phyloP scores from a whole-genome alignment of 2,329 filamentous ascomycete genomes.

The Chaetomium globosum region DNA sequence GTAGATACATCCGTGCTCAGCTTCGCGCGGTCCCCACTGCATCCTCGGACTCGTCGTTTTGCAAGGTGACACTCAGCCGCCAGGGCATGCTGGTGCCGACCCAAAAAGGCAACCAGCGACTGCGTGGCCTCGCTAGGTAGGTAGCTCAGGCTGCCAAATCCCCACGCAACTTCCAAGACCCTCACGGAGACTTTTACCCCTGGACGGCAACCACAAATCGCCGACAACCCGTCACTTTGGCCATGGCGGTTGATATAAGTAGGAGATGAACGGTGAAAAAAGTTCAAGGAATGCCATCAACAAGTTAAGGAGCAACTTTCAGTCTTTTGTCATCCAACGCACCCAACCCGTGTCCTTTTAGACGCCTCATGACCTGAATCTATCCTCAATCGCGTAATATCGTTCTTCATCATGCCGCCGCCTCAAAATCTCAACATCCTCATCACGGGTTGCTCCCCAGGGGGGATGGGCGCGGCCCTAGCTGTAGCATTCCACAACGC shows the following conservation, averaged over 20 bases:
- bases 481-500: constrained; percentile 44
- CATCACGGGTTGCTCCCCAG: constrained; percentile 14
- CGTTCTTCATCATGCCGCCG: background rate
- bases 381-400: background rate
- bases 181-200: background rate
- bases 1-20: too few species aligned
- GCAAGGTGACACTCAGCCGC: too few species aligned
- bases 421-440: constrained; percentile 16
- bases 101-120: background rate
- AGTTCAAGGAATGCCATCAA: background rate
- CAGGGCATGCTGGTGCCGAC: background rate
- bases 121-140: background rate
- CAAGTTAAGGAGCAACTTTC: background rate
- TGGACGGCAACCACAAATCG: too few species aligned
- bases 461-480: constrained; percentile 43
- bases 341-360: background rate
- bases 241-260: background rate
- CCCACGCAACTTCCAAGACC: background rate
- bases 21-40: too few species aligned
- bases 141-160: background rate
- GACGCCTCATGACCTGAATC: background rate
- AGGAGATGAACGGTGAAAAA: background rate
- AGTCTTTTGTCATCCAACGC: background rate
- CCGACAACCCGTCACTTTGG: background rate
- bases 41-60: too few species aligned